Conservation (phyloP, 306 rosid genomes). For the Abrus precatorius region DNA sequence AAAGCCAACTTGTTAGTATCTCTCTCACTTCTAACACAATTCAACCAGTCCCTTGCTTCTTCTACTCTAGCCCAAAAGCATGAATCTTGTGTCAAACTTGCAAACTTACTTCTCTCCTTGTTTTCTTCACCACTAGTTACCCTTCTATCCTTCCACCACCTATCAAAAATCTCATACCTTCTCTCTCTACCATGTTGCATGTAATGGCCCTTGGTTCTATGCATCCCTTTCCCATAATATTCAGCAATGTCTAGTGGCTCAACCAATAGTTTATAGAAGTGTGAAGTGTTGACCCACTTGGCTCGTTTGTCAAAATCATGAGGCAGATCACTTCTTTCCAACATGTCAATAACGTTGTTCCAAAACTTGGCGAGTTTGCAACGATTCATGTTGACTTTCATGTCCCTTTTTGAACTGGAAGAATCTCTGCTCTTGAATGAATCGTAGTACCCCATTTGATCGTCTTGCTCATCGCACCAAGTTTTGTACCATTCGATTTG, state of each 20-base stretch:
- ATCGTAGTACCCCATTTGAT: conserved; percentile 81
- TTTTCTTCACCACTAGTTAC: conserved; percentile 38
- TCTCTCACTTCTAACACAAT: conserved; percentile 61
- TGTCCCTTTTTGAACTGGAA: conserved; percentile 57
- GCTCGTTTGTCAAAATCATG: conserved; percentile 60
- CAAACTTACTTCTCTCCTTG: conserved; percentile 67
- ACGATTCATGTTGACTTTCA: conserved; percentile 68
- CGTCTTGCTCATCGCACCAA: conserved; percentile 63
- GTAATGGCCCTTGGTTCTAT: conserved; percentile 75
- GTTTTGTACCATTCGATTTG: conserved; percentile 85
- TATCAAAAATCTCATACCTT: conserved; percentile 76
- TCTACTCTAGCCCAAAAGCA: conserved; percentile 94
- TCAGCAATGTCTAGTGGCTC: conserved; percentile 95
- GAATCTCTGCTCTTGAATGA: conserved; percentile 68
- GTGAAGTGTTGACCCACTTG: conserved; percentile 77
- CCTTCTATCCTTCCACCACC: conserved; percentile 75
- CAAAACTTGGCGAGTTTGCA: conserved; percentile 76
- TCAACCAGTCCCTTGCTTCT: conserved; percentile 88
- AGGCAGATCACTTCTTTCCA: conserved; percentile 72
- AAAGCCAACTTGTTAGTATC: conserved; percentile 51
- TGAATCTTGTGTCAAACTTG: conserved; percentile 87
- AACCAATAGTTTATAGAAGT: conserved; percentile 72
- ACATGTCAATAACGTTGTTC: conserved; percentile 64
- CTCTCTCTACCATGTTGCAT: conserved; percentile 75
- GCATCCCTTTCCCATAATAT: conserved; percentile 63